These are phyloP conservation scores for Fomitopsis pinicola DNA, from an alignment of 1,284 basidiomycete species.

Conservation along the genomic window DNA sequence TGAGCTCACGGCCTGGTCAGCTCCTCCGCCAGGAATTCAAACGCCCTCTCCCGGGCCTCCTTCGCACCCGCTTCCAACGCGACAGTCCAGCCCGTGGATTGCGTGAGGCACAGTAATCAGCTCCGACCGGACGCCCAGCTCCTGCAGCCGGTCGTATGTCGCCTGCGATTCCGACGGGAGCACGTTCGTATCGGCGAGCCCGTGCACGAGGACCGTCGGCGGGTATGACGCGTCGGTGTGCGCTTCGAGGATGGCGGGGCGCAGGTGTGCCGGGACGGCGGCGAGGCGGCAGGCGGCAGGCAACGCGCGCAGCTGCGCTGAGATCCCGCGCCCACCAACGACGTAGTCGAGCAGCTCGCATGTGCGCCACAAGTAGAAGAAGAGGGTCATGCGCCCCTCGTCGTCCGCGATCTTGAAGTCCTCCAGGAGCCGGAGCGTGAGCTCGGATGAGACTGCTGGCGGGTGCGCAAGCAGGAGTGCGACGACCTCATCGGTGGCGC, in stretches of 20 bases:
- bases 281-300: not conserved
- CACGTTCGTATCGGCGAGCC: not conserved
- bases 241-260: not conserved
- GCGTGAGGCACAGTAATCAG: not conserved
- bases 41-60: not conserved
- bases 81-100: not conserved
- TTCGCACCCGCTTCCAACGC: not conserved
- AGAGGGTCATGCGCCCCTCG: not conserved
- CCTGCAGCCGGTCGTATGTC: not conserved
- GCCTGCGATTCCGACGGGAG: not conserved
- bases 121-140: not conserved
- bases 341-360: not conserved
- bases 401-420: not conserved
- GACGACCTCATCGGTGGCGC: not conserved
- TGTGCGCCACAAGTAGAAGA: not conserved
- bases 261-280: not conserved
- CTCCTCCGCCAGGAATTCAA: not conserved
- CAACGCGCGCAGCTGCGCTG: not conserved
- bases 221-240: not conserved
- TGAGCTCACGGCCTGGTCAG: not conserved
- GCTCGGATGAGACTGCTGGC: not conserved
- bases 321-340: not conserved
- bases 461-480: not conserved
- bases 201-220: not conserved
- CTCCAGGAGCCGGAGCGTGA: not conserved